These are phyloP conservation scores for Austroboletus eburneus DNA, from an alignment of 768 basidiomycete species.

Conservation along the genomic window DNA sequence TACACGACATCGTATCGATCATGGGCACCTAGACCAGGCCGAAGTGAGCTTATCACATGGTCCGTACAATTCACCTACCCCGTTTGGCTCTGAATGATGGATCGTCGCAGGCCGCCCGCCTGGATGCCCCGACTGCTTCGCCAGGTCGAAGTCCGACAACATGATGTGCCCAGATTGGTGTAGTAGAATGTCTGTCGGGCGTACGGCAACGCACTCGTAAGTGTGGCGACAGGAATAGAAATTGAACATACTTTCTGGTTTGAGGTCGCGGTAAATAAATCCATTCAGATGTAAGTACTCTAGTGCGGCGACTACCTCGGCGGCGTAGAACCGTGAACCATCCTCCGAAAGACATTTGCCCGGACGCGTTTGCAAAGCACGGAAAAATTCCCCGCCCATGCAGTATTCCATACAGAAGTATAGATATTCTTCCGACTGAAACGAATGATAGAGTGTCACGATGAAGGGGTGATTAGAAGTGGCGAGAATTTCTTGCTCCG, in stretches of 20 bases:
- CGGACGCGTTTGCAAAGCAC: conserved; percentile 91
- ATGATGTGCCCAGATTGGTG: conserved; percentile 99
- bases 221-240: conserved; percentile 9
- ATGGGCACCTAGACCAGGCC: conserved; percentile 63
- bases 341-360: conserved; percentile 97
- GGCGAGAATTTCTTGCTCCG: conserved; percentile 98
- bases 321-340: conserved; percentile 94
- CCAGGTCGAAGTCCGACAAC: conserved; percentile 98
- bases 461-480: conserved; percentile 99
- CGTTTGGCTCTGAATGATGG: conserved; percentile 80
- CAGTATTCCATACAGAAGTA: conserved; percentile 99
- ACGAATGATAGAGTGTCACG: conserved; percentile 97
- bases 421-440: conserved; percentile 96
- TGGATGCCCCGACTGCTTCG: conserved; percentile 87
- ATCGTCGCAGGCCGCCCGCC: conserved; percentile 86
- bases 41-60: conserved; percentile 4
- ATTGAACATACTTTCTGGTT: conserved; percentile 88
- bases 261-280: conserved; percentile 98
- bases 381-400: conserved; percentile 99
- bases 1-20: conserved; percentile 96
- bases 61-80: conserved; percentile 48
- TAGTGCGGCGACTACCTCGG: conserved; percentile 94
- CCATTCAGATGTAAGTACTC: conserved; percentile 99
- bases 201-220: not conserved
- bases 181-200: conserved; percentile 79